phyloP scores from a whole-genome alignment of 163 green algal genomes.

The Scenedesmus sp. region DNA sequence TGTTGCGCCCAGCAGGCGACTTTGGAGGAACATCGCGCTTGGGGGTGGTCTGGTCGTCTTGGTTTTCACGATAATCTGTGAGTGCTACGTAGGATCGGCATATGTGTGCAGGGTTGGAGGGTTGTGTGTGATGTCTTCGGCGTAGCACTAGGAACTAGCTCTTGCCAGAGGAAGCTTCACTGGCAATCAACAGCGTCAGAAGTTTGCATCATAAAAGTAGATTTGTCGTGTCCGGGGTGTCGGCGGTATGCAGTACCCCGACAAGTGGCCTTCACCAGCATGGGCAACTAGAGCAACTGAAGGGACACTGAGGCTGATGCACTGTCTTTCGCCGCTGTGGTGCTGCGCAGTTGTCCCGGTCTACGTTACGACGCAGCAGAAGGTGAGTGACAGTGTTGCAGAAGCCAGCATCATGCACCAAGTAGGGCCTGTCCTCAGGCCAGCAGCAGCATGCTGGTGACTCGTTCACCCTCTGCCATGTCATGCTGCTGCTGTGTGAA shows the following conservation, averaged over 20 bases:
- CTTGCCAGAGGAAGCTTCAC: not conserved
- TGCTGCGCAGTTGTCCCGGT: not conserved
- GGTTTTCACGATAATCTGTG: not conserved
- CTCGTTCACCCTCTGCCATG: not conserved
- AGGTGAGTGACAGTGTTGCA: not conserved
- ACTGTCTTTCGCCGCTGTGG: not conserved
- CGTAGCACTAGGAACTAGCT: not conserved
- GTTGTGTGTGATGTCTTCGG: not conserved
- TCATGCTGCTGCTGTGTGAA: not conserved
- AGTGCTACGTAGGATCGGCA: not conserved
- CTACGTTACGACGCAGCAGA: not conserved
- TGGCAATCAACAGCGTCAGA: too few species aligned
- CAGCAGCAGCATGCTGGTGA: not conserved
- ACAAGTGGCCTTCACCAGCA: not conserved
- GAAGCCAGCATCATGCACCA: not conserved
- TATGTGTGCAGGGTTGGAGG: not conserved
- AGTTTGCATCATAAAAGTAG: too few species aligned
- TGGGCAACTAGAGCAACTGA: not conserved
- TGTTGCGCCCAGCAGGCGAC: not conserved
- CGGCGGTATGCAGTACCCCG: not conserved
- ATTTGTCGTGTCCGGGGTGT: too few species aligned
- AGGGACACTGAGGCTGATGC: not conserved
- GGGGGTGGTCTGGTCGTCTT: not conserved
- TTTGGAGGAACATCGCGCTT: not conserved
- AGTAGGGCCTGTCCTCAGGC: not conserved